phyloP scores from a whole-genome alignment of 1,284 basidiomycete genomes.

The Lentinula novae-zelandiae region DNA sequence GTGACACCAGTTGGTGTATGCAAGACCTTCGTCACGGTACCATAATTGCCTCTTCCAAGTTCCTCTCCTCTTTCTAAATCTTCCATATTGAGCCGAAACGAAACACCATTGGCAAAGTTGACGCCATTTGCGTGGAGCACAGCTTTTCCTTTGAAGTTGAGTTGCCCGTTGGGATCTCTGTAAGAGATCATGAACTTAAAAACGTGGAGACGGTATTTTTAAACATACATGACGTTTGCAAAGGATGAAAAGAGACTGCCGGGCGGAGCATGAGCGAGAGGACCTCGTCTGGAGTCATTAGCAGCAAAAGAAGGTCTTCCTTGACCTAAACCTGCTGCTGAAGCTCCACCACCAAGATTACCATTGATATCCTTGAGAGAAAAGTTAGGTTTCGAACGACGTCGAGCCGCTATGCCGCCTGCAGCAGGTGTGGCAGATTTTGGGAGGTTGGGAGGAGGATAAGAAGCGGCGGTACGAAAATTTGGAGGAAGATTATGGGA shows the following conservation, averaged over 20 bases:
- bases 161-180: conserved; percentile 90
- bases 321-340: conserved; percentile 65
- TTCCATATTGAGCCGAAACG: conserved; percentile 95
- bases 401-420: conserved; percentile 40
- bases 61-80: conserved; percentile 91
- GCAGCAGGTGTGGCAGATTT: conserved; percentile 22
- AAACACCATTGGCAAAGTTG: conserved; percentile 91
- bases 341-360: conserved; percentile 43
- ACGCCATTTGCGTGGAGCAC: conserved; percentile 91
- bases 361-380: conserved; percentile 61
- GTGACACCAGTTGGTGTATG: conserved; percentile 93
- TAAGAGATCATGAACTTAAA: conserved; percentile 16
- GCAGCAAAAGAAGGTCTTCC: conserved; percentile 51
- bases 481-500: conserved; percentile 21
- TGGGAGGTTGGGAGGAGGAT: conserved; percentile 18
- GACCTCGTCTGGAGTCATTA: conserved; percentile 40
- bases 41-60: conserved; percentile 95
- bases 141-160: conserved; percentile 94
- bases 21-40: conserved; percentile 93
- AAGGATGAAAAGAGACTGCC: conserved; percentile 90
- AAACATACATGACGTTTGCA: conserved; percentile 86
- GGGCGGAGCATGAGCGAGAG: conserved; percentile 25
- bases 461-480: conserved; percentile 27
- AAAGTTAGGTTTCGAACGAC: conserved; percentile 56
- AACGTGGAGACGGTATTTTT: conserved; percentile 5